These are phyloP conservation scores for Pyrenula aspistea DNA, from an alignment of 495 filamentous ascomycete genomes.

Conservation along the genomic window DNA sequence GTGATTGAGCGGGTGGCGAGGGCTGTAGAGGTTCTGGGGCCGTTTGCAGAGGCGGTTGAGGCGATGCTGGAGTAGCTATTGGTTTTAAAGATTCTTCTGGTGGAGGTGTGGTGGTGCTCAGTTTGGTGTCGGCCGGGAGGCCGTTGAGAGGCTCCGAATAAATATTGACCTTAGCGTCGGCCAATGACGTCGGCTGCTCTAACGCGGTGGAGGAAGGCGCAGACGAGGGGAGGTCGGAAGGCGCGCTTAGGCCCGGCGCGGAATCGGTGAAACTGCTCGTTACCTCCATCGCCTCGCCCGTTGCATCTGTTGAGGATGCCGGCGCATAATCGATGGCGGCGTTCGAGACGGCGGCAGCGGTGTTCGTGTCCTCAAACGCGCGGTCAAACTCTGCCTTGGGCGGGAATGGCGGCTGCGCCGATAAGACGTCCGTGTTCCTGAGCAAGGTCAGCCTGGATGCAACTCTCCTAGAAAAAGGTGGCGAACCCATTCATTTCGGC, in stretches of 20 bases:
- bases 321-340: not conserved
- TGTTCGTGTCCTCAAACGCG: not conserved
- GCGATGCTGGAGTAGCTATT: not conserved
- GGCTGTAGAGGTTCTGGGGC: not conserved
- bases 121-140: not conserved
- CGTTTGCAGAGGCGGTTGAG: not conserved
- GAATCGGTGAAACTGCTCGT: not conserved
- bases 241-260: not conserved
- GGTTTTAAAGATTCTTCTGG: not conserved
- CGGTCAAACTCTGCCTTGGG: not conserved
- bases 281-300: not conserved
- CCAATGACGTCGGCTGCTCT: not conserved
- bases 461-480: not conserved
- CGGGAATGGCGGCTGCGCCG: not conserved
- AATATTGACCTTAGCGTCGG: not conserved
- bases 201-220: not conserved
- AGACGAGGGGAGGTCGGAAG: not conserved
- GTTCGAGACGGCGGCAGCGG: not conserved
- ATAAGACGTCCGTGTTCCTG: not conserved
- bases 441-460: not conserved
- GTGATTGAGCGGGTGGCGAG: conserved; percentile 1
- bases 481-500: not conserved
- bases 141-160: not conserved
- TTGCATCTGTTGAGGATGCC: not conserved
- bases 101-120: not conserved